Percentiles rank a stretch among this genome's conserved stretches.
Evolutionary conservation across 495 filamentous ascomycete species (phyloP).

Genomic region (Hypoxylon cercidicola): DNA sequence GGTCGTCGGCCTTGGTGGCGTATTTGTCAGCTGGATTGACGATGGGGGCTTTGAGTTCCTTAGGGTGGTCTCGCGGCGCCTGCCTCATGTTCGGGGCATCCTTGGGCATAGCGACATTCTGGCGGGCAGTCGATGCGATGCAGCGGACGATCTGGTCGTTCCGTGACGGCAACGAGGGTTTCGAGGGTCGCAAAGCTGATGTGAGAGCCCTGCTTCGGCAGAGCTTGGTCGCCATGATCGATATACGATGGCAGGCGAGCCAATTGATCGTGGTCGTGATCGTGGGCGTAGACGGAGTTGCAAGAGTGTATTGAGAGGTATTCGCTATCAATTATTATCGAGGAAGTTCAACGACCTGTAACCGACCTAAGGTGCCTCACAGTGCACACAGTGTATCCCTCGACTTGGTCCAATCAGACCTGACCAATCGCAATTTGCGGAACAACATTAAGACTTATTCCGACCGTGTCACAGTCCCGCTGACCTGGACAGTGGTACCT

Average conservation of each 20-base stretch:
- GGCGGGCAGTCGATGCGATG: constrained; percentile 66
- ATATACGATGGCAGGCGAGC: constrained; percentile 49
- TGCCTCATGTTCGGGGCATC: constrained; percentile 75
- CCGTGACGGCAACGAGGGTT: constrained; percentile 47
- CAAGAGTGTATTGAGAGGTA: constrained; percentile 8
- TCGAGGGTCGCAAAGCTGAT: constrained; percentile 66
- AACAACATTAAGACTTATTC: constrained; percentile 29
- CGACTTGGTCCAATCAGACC: constrained; percentile 25
- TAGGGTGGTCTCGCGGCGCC: constrained; percentile 62
- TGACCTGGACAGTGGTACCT: background rate
- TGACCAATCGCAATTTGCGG: constrained; percentile 33
- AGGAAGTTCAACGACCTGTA: constrained; percentile 20
- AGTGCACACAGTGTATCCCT: constrained; percentile 15
- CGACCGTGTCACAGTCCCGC: constrained; percentile 5
- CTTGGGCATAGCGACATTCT: constrained; percentile 63
- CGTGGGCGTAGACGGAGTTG: constrained; percentile 31
- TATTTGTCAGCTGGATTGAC: constrained; percentile 96
- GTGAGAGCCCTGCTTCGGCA: constrained; percentile 70
- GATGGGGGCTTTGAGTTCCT: constrained; percentile 76
- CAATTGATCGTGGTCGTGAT: constrained; percentile 55
- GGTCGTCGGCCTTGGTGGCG: constrained; percentile 78
- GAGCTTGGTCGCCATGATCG: constrained; percentile 74
- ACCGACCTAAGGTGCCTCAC: constrained; percentile 17
- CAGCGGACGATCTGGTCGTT: constrained; percentile 54
- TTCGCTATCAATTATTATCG: constrained; percentile 41